Percentiles rank a stretch among this genome's conserved stretches.
phyloP scores from a whole-genome alignment of 106 monocot genomes.

The Hemerocallis citrina region DNA sequence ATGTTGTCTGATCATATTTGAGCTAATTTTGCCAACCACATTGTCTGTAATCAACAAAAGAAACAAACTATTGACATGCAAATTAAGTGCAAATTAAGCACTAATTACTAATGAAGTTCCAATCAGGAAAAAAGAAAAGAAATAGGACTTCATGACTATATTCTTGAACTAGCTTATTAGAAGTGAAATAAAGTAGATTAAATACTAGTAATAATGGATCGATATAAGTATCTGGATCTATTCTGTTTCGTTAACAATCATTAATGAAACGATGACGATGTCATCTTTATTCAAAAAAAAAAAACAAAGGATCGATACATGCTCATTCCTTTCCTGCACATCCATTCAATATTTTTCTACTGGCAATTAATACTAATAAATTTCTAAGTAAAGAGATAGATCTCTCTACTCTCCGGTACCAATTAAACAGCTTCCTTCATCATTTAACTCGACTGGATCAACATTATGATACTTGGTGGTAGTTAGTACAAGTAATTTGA shows the following conservation, averaged over 20 bases:
- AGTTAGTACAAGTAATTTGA: too few relatives aligned
- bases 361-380: too few relatives aligned
- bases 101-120: not conserved
- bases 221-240: not conserved
- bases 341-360: too few relatives aligned
- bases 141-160: not conserved
- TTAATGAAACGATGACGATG: not conserved
- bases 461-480: too few relatives aligned
- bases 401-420: too few relatives aligned
- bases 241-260: not conserved
- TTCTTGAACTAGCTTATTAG: not conserved
- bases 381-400: too few relatives aligned
- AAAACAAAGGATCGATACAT: too few relatives aligned
- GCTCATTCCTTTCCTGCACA: too few relatives aligned
- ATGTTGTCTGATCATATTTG: not conserved
- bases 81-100: not conserved
- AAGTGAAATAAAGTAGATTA: not conserved
- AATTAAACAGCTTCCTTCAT: too few relatives aligned
- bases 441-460: too few relatives aligned
- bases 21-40: slow-evolving; percentile 8
- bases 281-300: too few relatives aligned
- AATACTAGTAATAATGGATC: not conserved
- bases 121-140: not conserved
- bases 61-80: not conserved
- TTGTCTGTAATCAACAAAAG: not conserved